phyloP scores from a whole-genome alignment of 345 rosid species.

The Microcos paniculata region DNA sequence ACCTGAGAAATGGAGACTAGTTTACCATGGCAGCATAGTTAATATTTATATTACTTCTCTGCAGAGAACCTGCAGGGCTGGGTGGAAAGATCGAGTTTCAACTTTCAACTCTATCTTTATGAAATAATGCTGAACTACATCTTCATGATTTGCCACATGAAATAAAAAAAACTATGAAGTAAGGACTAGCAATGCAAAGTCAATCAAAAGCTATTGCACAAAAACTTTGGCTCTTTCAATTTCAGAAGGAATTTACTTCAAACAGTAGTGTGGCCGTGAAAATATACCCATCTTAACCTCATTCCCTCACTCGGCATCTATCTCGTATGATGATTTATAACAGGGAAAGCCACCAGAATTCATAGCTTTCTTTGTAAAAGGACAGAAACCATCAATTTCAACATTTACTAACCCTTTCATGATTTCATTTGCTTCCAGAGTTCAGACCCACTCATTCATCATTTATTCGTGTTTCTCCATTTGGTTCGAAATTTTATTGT shows the following conservation, averaged over 20 bases:
- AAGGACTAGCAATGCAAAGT: not conserved
- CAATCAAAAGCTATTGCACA: not conserved
- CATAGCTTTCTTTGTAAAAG: not conserved
- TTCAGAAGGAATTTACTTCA: not conserved
- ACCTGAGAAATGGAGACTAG: not conserved
- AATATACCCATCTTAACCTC: no score
- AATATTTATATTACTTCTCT: not conserved
- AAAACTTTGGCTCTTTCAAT: not conserved
- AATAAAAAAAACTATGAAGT: not conserved
- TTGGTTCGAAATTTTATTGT: not conserved
- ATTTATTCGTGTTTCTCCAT: conserved; percentile 14
- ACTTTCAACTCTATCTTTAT: no score
- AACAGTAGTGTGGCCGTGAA: not conserved
- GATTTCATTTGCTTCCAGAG: not conserved
- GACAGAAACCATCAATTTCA: not conserved
- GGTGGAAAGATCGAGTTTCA: not conserved
- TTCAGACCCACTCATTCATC: not conserved
- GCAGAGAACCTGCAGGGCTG: not conserved
- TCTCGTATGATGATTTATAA: not conserved
- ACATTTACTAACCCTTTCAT: not conserved
- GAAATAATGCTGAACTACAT: not conserved
- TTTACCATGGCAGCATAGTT: not conserved
- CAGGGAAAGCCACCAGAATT: conserved; percentile 1
- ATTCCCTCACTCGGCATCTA: not conserved
- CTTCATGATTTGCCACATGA: not conserved